Evolutionary conservation across 306 rosid genomes (phyloP).

Genomic region (Medicago truncatula): MtrunA17r5.0-ANR NC_053044.1:56464001-56464500

Average conservation of each 20-base stretch:
- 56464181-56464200: conserved; percentile 23
- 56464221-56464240: conserved; percentile 9
- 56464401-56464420: conserved; percentile 27
- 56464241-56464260: not conserved
- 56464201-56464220: not conserved
- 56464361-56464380: conserved; percentile 9
- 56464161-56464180: conserved; percentile 1
- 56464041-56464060: not conserved
- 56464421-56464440: conserved; percentile 4
- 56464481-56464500: not conserved
- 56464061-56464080: not conserved
- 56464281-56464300: conserved; percentile 16
- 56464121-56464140: not conserved
- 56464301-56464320: not conserved
- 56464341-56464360: not conserved
- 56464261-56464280: conserved; percentile 1
- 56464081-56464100: not conserved
- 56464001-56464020: conserved; percentile 1
- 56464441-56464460: conserved; percentile 15
- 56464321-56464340: conserved; percentile 4
- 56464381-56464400: not conserved
- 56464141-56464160: conserved; percentile 1
- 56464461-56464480: not conserved
- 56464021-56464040: conserved; percentile 8
- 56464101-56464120: not conserved